phyloP scores from a whole-genome alignment of 2,329 filamentous ascomycete genomes.

The Penicillium sp. region DNA sequence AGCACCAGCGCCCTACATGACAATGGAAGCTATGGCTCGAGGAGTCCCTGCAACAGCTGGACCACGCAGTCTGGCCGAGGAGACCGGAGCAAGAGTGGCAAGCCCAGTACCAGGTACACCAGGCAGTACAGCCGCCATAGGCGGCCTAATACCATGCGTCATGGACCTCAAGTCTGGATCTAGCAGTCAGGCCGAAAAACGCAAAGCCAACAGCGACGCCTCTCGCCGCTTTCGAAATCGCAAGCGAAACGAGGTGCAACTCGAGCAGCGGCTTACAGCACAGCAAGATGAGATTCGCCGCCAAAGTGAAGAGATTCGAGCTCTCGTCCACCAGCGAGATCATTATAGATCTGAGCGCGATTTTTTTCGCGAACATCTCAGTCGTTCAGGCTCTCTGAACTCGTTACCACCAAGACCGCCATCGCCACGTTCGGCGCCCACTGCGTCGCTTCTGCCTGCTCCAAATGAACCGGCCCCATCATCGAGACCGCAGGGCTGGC shows the following conservation, averaged over 20 bases:
- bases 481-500: constrained; percentile 18
- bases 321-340: constrained; percentile 35
- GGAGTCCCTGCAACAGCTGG: constrained; percentile 23
- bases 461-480: constrained; percentile 8
- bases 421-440: constrained; percentile 25
- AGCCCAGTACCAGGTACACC: constrained; percentile 7
- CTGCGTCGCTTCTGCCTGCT: not conserved
- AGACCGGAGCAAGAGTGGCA: constrained; percentile 5
- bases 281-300: constrained; percentile 40
- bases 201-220: constrained; percentile 45
- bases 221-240: constrained; percentile 43
- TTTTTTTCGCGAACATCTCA: constrained; percentile 38
- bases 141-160: constrained; percentile 37
- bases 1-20: constrained; percentile 23
- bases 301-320: constrained; percentile 37
- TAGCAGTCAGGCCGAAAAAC: constrained; percentile 42
- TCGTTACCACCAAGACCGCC: constrained; percentile 32
- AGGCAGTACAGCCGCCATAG: constrained; percentile 11
- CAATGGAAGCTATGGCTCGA: constrained; percentile 28
- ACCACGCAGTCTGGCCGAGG: constrained; percentile 20
- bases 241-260: constrained; percentile 42
- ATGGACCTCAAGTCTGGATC: constrained; percentile 44
- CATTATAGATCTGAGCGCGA: constrained; percentile 43
- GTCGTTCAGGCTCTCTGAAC: constrained; percentile 25
- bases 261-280: constrained; percentile 37